Conservation (phyloP, 129 eudicot genomes). For the Heracleum sosnowskyi region DNA sequence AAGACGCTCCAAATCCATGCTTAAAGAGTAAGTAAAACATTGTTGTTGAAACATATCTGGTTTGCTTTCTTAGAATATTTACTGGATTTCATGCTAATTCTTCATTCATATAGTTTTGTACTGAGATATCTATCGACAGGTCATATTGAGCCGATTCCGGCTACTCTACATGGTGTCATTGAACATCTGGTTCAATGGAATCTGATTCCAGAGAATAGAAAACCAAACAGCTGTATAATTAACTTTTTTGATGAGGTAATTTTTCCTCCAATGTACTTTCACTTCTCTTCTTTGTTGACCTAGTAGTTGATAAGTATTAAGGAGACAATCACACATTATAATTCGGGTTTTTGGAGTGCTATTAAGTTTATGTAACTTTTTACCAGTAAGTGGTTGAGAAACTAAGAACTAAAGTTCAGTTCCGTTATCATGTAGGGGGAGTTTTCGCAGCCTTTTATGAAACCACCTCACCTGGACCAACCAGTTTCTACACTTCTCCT, state of each 20-base stretch:
- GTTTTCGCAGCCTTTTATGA: constrained; percentile 85
- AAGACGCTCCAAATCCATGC: constrained; percentile 39
- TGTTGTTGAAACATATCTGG: not conserved
- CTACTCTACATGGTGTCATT: constrained; percentile 62
- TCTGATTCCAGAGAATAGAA: constrained; percentile 66
- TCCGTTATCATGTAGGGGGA: constrained; percentile 49
- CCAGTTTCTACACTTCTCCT: constrained; percentile 78
- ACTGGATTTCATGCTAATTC: not conserved
- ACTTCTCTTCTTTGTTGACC: not conserved
- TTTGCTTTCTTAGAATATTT: not conserved
- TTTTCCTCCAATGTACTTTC: not conserved
- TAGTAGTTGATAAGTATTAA: not conserved
- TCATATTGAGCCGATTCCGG: constrained; percentile 78
- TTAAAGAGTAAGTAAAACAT: constrained; percentile 45
- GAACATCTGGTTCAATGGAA: constrained; percentile 78
- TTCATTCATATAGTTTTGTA: not conserved
- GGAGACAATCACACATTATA: not conserved
- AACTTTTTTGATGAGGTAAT: constrained; percentile 91
- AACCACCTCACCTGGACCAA: constrained; percentile 95
- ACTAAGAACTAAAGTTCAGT: not conserved
- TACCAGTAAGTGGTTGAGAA: not conserved
- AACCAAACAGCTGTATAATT: constrained; percentile 86
- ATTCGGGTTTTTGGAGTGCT: not conserved
- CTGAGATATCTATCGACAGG: constrained; percentile 30
- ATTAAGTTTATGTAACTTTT: too few relatives aligned